Conservation (phyloP, 129 eudicot genomes). For the Kitagawia praeruptora region DNA sequence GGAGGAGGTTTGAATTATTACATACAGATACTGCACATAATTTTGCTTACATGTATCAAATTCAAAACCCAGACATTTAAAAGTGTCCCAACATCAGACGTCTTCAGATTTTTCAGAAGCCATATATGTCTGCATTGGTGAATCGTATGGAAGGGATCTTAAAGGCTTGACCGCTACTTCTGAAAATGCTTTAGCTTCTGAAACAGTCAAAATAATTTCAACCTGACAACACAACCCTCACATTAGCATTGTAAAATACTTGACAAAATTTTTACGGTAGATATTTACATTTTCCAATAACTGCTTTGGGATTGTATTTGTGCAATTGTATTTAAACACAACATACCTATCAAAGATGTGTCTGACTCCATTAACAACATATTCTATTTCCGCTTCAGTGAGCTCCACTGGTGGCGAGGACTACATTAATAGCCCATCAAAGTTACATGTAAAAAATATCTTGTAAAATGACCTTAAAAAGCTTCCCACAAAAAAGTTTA, state of each 20-base stretch:
- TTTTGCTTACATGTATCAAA: too few species aligned
- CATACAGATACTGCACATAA: too few species aligned
- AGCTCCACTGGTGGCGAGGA: conserved; percentile 96
- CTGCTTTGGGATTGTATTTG: conserved; percentile 92
- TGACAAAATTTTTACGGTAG: background rate
- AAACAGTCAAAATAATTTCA: conserved; percentile 72
- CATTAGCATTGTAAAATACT: background rate
- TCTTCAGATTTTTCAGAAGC: conserved; percentile 91
- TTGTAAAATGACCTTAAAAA: conserved; percentile 61
- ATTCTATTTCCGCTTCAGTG: conserved; percentile 98
- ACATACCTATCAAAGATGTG: conserved; percentile 79
- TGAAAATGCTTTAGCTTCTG: conserved; percentile 89
- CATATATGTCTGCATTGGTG: conserved; percentile 90
- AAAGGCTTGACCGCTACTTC: conserved; percentile 68
- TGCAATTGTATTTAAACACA: conserved; percentile 95
- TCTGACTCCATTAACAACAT: conserved; percentile 88
- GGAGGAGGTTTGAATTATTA: too few species aligned
- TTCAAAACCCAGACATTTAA: conserved; percentile 53
- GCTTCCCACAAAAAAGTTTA: too few species aligned
- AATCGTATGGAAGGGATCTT: conserved; percentile 66
- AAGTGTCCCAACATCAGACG: conserved; percentile 69
- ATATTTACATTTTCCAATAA: conserved; percentile 70
- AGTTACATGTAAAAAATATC: conserved; percentile 1
- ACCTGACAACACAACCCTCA: conserved; percentile 38
- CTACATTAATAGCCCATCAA: too few species aligned